phyloP scores from a whole-genome alignment of 2,329 filamentous ascomycete species.

The Aspergillus terreus region DNA sequence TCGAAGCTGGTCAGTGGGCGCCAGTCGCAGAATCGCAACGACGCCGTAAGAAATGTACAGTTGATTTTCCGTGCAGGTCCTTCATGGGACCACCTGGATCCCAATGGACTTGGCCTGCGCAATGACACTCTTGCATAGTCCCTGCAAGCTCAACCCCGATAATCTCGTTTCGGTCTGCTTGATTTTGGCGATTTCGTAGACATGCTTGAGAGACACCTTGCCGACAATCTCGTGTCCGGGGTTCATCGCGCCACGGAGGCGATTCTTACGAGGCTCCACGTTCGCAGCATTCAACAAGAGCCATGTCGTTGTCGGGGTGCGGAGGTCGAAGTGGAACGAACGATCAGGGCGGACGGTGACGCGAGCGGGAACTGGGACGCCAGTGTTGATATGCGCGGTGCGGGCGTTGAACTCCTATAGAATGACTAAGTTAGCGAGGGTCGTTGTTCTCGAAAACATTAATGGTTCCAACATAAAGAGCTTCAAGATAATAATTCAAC shows the following conservation, averaged over 20 bases:
- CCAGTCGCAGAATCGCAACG: slow-evolving; percentile 11
- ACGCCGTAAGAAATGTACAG: slow-evolving; percentile 9
- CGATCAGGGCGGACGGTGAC: slow-evolving; percentile 91
- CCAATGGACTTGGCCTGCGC: slow-evolving; percentile 73
- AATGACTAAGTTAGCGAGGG: slow-evolving; percentile 4
- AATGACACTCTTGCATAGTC: slow-evolving; percentile 70
- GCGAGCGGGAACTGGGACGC: slow-evolving; percentile 84
- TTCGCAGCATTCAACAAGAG: slow-evolving; percentile 81
- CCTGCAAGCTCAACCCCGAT: slow-evolving; percentile 67
- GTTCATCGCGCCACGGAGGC: slow-evolving; percentile 68
- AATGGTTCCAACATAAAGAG: neutral
- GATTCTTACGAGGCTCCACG: slow-evolving; percentile 67
- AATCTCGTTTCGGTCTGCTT: slow-evolving; percentile 76
- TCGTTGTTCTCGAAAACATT: neutral
- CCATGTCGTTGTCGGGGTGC: slow-evolving; percentile 91
- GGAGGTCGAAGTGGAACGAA: slow-evolving; percentile 86
- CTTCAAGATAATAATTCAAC: neutral
- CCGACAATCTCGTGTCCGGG: slow-evolving; percentile 78
- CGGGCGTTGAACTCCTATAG: slow-evolving; percentile 91
- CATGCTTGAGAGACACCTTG: slow-evolving; percentile 84
- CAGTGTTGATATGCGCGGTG: slow-evolving; percentile 76
- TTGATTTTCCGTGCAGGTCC: slow-evolving; percentile 4
- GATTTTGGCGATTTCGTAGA: slow-evolving; percentile 97
- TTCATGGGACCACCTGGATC: slow-evolving; percentile 63
- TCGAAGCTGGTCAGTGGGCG: slow-evolving; percentile 9